These are phyloP conservation scores for Stromatinia cepivora DNA, from an alignment of 2,329 filamentous ascomycete genomes.

Conservation along the genomic window DNA sequence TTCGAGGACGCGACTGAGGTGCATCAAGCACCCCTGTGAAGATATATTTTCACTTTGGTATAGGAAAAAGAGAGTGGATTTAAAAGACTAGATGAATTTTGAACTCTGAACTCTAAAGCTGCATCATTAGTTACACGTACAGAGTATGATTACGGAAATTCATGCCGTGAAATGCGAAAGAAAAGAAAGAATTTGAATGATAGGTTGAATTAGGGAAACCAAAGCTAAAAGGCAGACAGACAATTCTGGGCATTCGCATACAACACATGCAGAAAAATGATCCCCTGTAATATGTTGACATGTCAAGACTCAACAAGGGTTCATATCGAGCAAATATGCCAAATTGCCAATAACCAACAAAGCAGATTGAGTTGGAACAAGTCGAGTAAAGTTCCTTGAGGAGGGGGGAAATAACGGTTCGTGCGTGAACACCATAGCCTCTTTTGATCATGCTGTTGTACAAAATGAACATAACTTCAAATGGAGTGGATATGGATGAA, in stretches of 20 bases:
- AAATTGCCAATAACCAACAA: constrained; percentile 12
- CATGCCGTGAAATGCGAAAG: constrained; percentile 15
- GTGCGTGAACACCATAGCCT: constrained; percentile 2
- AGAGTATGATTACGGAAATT: not conserved
- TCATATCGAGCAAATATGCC: constrained; percentile 2
- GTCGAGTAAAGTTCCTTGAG: not conserved
- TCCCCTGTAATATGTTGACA: constrained; percentile 19
- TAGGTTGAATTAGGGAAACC: constrained; percentile 1
- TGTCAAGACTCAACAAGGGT: constrained; percentile 19
- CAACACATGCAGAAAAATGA: constrained; percentile 24
- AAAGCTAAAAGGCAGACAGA: not conserved
- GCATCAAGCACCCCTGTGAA: constrained; percentile 25
- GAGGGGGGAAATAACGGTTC: not conserved
- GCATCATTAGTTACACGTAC: constrained; percentile 22
- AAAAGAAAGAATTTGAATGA: constrained; percentile 18
- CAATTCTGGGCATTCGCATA: constrained; percentile 4
- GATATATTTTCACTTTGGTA: constrained; percentile 14
- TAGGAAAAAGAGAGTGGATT: not conserved
- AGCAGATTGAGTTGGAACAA: constrained; percentile 18
- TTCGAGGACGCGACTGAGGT: constrained; percentile 14
- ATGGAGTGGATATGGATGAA: constrained; percentile 12
- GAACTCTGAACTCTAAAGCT: constrained; percentile 8
- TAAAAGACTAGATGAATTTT: constrained; percentile 12
- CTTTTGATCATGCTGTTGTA: not conserved
- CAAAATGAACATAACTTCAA: not conserved